Evolutionary conservation across 176 grass and related monocot species (phyloP).

Genomic region (Cymbopogon citratus): DNA sequence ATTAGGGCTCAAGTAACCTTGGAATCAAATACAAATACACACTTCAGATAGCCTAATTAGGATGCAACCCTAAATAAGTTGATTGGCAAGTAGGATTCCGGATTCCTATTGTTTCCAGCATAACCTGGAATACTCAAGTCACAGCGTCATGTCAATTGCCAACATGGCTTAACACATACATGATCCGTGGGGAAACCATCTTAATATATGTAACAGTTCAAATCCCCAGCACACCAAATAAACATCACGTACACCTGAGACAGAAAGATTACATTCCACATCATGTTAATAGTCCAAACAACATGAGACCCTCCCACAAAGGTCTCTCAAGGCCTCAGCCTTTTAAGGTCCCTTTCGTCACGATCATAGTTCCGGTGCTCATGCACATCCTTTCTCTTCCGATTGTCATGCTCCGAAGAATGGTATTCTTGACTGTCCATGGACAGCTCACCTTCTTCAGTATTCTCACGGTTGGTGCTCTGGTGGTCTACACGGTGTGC

Average conservation of each 20-base stretch:
- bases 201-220: neutral
- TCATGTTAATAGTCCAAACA: neutral
- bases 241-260: neutral
- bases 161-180: no score
- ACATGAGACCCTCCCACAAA: neutral
- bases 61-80: no score
- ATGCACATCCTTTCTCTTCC: slow-evolving; percentile 47
- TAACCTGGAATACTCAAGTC: no score
- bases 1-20: no score
- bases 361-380: slow-evolving; percentile 32
- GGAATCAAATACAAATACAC: no score
- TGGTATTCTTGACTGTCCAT: slow-evolving; percentile 43
- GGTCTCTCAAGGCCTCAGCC: slow-evolving; percentile 27
- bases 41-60: no score
- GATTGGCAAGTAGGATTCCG: no score
- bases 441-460: slow-evolving; percentile 64
- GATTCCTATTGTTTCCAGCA: no score
- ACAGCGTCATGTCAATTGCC: no score
- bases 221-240: neutral
- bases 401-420: slow-evolving; percentile 22
- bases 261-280: slow-evolving; percentile 10
- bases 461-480: slow-evolving; percentile 17
- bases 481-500: slow-evolving; percentile 25
- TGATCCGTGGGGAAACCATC: neutral
- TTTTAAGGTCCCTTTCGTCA: slow-evolving; percentile 47